Percentiles rank a stretch among this genome's conserved stretches.
Conservation (phyloP, 164 flowering plant genomes). For the Magnolia kwangsiensis region DNA sequence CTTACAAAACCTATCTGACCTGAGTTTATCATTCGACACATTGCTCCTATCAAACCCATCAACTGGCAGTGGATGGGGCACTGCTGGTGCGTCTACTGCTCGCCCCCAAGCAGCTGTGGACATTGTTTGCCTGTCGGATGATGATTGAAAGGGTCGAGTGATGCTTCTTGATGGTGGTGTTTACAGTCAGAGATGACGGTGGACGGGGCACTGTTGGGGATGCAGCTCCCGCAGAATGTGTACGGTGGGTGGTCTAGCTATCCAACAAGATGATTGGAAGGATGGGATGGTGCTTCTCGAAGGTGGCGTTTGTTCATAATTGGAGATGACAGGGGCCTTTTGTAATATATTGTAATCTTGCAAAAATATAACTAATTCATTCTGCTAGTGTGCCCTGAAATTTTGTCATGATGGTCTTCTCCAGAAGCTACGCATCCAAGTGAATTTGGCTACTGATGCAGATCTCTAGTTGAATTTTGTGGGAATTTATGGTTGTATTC, state of each 20-base stretch:
- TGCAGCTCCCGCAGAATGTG: conserved; percentile 1
- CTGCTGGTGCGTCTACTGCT: not conserved
- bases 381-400: not conserved
- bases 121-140: conserved; percentile 66
- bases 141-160: conserved; percentile 19
- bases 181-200: conserved; percentile 1
- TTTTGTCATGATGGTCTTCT: not conserved
- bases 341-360: not conserved
- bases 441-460: too few relatives aligned
- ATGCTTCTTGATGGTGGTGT: not conserved
- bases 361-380: not conserved
- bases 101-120: conserved; percentile 11
- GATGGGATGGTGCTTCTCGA: not conserved
- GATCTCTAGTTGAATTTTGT: too few relatives aligned
- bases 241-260: conserved; percentile 36
- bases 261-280: conserved; percentile 50
- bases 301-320: not conserved
- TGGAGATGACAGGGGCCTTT: not conserved
- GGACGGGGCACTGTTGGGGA: not conserved
- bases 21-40: not conserved
- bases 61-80: conserved; percentile 4
- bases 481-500: too few relatives aligned
- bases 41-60: conserved; percentile 11
- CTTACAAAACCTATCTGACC: conserved; percentile 9
- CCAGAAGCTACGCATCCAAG: not conserved